phyloP scores from a whole-genome alignment of 176 grass and related monocot species.

The Tuctoria greenei region DNA sequence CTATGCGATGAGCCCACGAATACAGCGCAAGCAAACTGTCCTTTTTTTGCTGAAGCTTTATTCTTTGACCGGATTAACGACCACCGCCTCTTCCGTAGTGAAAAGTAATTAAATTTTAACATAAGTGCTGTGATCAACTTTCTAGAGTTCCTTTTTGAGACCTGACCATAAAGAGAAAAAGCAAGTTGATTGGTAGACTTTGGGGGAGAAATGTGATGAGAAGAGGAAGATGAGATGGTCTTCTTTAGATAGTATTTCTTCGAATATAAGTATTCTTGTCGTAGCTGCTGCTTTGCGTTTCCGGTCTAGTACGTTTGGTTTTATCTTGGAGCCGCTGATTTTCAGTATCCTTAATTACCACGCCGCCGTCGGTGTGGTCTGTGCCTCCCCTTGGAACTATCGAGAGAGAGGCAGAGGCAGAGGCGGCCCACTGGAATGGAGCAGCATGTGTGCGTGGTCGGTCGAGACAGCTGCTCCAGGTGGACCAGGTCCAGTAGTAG shows the following conservation, averaged over 20 bases:
- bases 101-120: too few species aligned
- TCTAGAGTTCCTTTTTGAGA: too few species aligned
- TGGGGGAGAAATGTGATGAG: constrained; percentile 17
- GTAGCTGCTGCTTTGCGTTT: constrained; percentile 6
- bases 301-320: background rate
- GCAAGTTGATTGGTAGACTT: background rate
- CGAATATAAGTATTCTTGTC: constrained; percentile 22
- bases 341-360: background rate
- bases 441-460: background rate
- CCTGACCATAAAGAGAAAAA: too few species aligned
- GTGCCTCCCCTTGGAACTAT: too few species aligned
- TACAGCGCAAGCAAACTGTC: background rate
- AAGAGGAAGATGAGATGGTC: background rate
- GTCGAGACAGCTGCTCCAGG: background rate
- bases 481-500: too few species aligned
- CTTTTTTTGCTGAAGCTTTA: background rate
- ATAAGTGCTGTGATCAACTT: too few species aligned
- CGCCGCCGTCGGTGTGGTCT: background rate
- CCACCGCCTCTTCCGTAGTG: too few species aligned
- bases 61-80: background rate
- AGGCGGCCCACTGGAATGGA: too few species aligned
- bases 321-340: constrained; percentile 9
- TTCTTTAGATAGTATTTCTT: background rate
- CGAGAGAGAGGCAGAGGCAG: too few species aligned
- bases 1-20: background rate